phyloP scores from a whole-genome alignment of 345 rosid genomes.

The Salix arbutifolia region DNA sequence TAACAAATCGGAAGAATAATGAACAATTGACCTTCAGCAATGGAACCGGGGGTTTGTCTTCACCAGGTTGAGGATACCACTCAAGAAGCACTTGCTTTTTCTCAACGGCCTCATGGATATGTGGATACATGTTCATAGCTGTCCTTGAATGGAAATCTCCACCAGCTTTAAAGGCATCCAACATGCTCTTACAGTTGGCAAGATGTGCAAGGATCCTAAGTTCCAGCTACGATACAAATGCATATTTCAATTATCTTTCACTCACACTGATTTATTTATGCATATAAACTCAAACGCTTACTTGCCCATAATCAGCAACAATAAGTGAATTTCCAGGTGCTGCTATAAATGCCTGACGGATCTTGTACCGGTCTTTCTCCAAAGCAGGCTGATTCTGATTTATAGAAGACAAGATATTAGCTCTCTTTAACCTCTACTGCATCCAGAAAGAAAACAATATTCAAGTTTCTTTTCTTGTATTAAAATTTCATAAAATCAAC shows the following conservation, averaged over 20 bases:
- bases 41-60: constrained; percentile 93
- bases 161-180: constrained; percentile 94
- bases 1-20: background rate
- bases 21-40: constrained; percentile 62
- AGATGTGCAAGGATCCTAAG: constrained; percentile 97
- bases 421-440: background rate
- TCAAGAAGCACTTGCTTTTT: constrained; percentile 74
- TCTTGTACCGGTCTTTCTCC: constrained; percentile 98
- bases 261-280: background rate
- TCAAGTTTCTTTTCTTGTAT: background rate
- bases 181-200: constrained; percentile 86
- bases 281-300: constrained; percentile 28
- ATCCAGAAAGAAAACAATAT: background rate
- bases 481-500: background rate
- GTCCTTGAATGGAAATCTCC: constrained; percentile 99
- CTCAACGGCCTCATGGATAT: constrained; percentile 78
- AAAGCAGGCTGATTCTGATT: constrained; percentile 93
- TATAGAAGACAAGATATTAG: constrained; percentile 4
- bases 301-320: constrained; percentile 99
- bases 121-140: constrained; percentile 95
- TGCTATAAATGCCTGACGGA: constrained; percentile 91
- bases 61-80: constrained; percentile 89
- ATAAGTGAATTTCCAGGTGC: constrained; percentile 90
- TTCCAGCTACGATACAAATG: constrained; percentile 62
- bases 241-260: constrained; percentile 21